A percentile compares a stretch with the other conserved stretches of the same genome.
These are phyloP conservation scores for Hanseniaspora lachancei DNA, from an alignment of 805 yeast genomes.

Conservation along the genomic window DNA sequence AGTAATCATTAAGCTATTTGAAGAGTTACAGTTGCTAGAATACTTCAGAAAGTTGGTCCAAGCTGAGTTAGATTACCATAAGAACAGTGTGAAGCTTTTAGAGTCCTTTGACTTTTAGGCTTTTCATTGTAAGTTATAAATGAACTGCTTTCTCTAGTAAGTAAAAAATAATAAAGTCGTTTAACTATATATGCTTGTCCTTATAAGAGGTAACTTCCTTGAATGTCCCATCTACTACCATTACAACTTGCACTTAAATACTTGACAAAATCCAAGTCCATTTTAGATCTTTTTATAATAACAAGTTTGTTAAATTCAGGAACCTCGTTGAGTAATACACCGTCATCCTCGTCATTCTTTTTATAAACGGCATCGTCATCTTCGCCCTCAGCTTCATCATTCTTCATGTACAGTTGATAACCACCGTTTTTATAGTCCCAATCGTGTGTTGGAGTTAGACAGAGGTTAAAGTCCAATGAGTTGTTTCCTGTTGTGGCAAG, in stretches of 20 bases:
- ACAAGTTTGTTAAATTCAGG: conserved; percentile 74
- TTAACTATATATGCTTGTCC: background rate
- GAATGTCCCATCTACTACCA: conserved; percentile 87
- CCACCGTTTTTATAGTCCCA: conserved; percentile 86
- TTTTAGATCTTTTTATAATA: conserved; percentile 68
- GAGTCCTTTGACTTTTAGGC: conserved; percentile 10
- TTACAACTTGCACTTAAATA: conserved; percentile 79
- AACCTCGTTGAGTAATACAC: conserved; percentile 64
- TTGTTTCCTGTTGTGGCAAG: conserved; percentile 53
- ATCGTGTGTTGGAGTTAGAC: conserved; percentile 83
- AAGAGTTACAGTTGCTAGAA: conserved; percentile 53
- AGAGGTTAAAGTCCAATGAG: conserved; percentile 65
- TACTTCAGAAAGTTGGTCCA: conserved; percentile 54
- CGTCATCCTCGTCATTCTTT: conserved; percentile 46
- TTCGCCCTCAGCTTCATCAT: conserved; percentile 36
- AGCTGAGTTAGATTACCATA: conserved; percentile 74
- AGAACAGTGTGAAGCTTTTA: conserved; percentile 24
- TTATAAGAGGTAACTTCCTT: conserved; percentile 6
- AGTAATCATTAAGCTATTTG: conserved; percentile 68
- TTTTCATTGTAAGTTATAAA: too few species aligned
- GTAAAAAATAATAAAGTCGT: too few species aligned
- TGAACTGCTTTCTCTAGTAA: too few species aligned
- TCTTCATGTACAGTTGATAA: conserved; percentile 79
- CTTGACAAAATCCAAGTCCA: conserved; percentile 82
- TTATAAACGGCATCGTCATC: conserved; percentile 83